Percentiles rank a stretch among this genome's conserved stretches.
Evolutionary conservation across 2,329 filamentous ascomycete genomes (phyloP).

Genomic region (Proliferodiscus dingleyae): DNA sequence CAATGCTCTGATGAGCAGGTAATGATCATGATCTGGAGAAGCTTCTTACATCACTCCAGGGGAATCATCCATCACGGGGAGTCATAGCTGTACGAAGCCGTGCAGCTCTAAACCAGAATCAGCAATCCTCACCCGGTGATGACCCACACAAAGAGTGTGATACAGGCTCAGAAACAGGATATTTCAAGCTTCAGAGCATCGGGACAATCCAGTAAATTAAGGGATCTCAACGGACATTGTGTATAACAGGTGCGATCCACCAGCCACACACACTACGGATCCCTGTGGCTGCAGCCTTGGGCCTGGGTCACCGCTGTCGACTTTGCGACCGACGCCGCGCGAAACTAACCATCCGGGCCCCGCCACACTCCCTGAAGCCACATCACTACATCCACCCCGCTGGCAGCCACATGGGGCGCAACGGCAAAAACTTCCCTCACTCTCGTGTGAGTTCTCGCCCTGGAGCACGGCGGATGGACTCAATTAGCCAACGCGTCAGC

Average conservation of each 20-base stretch:
- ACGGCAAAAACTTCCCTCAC: not conserved
- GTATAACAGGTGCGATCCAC: not conserved
- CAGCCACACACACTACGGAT: constrained; percentile 8
- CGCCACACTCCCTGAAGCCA: not conserved
- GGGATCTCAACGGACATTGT: not conserved
- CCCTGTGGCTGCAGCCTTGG: not conserved
- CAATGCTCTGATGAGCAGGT: constrained; percentile 1
- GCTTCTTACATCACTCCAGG: constrained; percentile 15
- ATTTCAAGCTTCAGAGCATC: constrained; percentile 13
- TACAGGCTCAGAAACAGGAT: constrained; percentile 8
- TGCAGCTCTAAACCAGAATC: constrained; percentile 1
- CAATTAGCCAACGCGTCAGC: constrained; percentile 2
- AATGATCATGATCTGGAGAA: constrained; percentile 5
- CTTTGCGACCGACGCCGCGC: too few species aligned
- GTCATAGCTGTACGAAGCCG: not conserved
- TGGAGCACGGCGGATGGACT: not conserved
- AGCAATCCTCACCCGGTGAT: constrained; percentile 4
- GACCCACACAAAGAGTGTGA: not conserved
- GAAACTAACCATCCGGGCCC: not conserved
- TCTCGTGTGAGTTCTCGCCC: not conserved
- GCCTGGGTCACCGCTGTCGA: not conserved
- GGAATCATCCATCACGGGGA: not conserved
- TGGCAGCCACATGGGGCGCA: not conserved
- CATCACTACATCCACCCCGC: not conserved
- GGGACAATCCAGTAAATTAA: not conserved